A percentile compares a stretch with the other conserved stretches of the same genome.
phyloP scores from a whole-genome alignment of 2,329 filamentous ascomycete genomes.

The Epichloe sylvatica region DNA sequence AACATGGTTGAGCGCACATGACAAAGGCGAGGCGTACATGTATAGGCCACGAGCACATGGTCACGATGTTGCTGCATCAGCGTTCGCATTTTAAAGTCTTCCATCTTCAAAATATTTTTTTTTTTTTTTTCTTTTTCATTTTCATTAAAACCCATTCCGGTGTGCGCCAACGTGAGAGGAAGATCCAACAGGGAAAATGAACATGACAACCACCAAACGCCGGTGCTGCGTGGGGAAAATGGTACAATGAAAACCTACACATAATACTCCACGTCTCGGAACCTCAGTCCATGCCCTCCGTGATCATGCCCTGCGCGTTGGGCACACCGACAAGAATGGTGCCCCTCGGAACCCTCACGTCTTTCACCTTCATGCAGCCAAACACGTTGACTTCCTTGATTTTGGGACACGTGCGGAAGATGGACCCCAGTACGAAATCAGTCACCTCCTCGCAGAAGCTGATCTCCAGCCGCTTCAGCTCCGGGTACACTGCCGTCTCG shows the following conservation, averaged over 20 bases:
- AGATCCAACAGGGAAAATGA: too few relatives aligned
- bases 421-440: conserved; percentile 47
- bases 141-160: too few relatives aligned
- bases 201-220: too few relatives aligned
- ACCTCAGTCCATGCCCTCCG: conserved; percentile 26
- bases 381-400: conserved; percentile 47
- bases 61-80: too few relatives aligned
- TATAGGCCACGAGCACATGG: too few relatives aligned
- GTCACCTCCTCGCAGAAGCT: conserved; percentile 60
- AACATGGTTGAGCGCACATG: too few relatives aligned
- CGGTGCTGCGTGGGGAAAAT: too few relatives aligned
- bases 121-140: too few relatives aligned
- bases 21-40: too few relatives aligned
- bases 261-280: neutral
- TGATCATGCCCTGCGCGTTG: conserved; percentile 46
- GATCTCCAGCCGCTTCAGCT: conserved; percentile 58
- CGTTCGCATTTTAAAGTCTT: too few relatives aligned
- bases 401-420: conserved; percentile 51
- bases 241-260: neutral
- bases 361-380: conserved; percentile 49
- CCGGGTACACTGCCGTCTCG: conserved; percentile 45
- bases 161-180: too few relatives aligned
- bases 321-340: conserved; percentile 44
- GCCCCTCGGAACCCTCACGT: conserved; percentile 38
- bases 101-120: too few relatives aligned